Evolutionary conservation across 2,329 filamentous ascomycete species (phyloP), one percentile per base, ranked within the genome.

Genomic region (Rutstroemia sp.): DNA sequence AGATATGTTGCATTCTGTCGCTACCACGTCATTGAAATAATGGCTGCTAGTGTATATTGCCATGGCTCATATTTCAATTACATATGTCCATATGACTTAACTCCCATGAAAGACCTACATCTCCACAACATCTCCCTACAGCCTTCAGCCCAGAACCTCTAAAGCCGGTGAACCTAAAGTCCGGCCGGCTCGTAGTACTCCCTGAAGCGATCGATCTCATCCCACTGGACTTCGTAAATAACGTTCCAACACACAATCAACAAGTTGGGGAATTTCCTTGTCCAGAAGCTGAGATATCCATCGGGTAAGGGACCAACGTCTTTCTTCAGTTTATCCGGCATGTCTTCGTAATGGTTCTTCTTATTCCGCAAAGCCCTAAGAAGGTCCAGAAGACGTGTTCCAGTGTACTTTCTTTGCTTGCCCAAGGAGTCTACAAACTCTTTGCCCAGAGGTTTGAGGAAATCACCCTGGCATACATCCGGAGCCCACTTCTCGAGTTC

Each of bases 341-440:
- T 92, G 70, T 99, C 94, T 67, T 96, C 92, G 70, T 96, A 99
- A 69, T 99, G 94, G 62, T 97, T 96, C 66, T 88, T 89, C 80
- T 99, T 99, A 73, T 99, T 99, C 23, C 94, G 80, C 56, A 99
- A 75, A 1, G 92, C 94, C 1, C 94, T 82, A 19, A 99, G 75
- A 21, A 99, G 77, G 72, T 99, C 94, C 54, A 99, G 74, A 68
- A 99, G 81, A 48, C 84, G 82, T 1, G 82, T 80, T 0, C 92
- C 92, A 0, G 88, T 94, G 72, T 99, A 99, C 72, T 96, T 96
- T 67, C 92, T 83, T 73, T 97, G 92, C 73, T 95, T 96, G 57
- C 91, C 92, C 6, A 97, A 78, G 2, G 87, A 92, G 41, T 95
- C 89, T 59, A 95, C 86, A 70, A 97, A 97, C 34, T 87, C 84